Percentiles rank a stretch among this genome's conserved stretches.
Evolutionary conservation across 2,329 filamentous ascomycete species (phyloP).

Genomic region (Aspergillus aculeatinus): DNA sequence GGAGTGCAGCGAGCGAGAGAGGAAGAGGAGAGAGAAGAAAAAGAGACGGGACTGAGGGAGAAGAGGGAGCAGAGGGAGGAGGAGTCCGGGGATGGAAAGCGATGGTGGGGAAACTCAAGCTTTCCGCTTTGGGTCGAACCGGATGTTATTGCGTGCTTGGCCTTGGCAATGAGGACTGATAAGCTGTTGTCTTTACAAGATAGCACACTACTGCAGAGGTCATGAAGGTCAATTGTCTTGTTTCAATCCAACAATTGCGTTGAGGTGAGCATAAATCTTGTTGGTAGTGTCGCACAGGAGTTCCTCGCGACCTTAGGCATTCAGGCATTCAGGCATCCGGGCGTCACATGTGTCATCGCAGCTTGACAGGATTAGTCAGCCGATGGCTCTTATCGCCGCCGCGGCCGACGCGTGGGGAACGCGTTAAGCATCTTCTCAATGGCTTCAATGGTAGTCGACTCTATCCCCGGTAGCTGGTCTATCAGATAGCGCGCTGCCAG

Average conservation of each 20-base stretch:
- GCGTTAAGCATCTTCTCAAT: not conserved
- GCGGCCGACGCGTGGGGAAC: not conserved
- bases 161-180: not conserved
- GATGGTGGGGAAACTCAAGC: not conserved
- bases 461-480: constrained; percentile 2
- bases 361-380: not conserved
- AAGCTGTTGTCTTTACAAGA: not conserved
- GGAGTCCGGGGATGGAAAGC: not conserved
- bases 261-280: no score
- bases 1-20: constrained; percentile 1
- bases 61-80: not conserved
- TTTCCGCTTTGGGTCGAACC: not conserved
- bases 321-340: not conserved
- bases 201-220: not conserved
- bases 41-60: not conserved
- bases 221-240: not conserved
- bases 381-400: not conserved
- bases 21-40: constrained; percentile 5
- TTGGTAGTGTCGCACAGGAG: not conserved
- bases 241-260: not conserved
- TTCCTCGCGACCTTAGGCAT: not conserved
- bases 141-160: constrained; percentile 9
- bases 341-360: no score
- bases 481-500: constrained; percentile 2
- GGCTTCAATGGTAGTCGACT: not conserved